Evolutionary conservation across 768 basidiomycete species (phyloP), one percentile per base, ranked within the genome.

Genomic region (Hemileccinum impolitum): DNA sequence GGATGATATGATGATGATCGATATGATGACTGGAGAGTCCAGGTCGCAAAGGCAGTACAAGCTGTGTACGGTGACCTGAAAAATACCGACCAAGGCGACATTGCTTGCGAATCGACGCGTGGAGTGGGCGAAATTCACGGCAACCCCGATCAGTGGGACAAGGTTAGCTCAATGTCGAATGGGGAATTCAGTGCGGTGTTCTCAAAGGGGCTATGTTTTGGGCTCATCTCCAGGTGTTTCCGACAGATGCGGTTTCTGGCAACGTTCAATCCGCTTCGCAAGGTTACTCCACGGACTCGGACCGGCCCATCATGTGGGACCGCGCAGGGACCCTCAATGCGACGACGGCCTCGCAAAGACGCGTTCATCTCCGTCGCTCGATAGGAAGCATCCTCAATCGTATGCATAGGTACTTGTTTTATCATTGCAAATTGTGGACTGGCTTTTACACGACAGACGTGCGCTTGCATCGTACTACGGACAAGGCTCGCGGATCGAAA

Each of bases 91-190:
- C 28, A 17, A 38, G 43, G 21, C 25, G 37, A 45, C 39, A 30
- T 30, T 45, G 32, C 13, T 50, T 38, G 50, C 44, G 44, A 51
- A 50, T 50, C 45, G 45, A 48, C 35, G 52, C 35, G 49, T 54
- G 47, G 49, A 15, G 11, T 26, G 25, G 51, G 39, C 48, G 47
- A 44, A 48, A 31, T 38, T 48, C 46, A 45, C 48, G 48, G 43
- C 44, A 52, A 51, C 39, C 44, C 57, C 55, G 58, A 66, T 64
- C 58, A 59, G 35, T 45, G 35, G 46, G 46, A 66, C 66, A 67
- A 67, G 66, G 66, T 67, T 67, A 67, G 58, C 65, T 69, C 48
- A 32, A 43, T 28, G 38, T 48, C 34, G 48, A 41, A 54, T 51
- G 59, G 59, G 59, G 60, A 57, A 50, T 57, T 46, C 38, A 43